Evolutionary conservation across 345 rosid genomes (phyloP), one percentile per base, ranked within the genome.

Genomic region (Combretum micranthum): DNA sequence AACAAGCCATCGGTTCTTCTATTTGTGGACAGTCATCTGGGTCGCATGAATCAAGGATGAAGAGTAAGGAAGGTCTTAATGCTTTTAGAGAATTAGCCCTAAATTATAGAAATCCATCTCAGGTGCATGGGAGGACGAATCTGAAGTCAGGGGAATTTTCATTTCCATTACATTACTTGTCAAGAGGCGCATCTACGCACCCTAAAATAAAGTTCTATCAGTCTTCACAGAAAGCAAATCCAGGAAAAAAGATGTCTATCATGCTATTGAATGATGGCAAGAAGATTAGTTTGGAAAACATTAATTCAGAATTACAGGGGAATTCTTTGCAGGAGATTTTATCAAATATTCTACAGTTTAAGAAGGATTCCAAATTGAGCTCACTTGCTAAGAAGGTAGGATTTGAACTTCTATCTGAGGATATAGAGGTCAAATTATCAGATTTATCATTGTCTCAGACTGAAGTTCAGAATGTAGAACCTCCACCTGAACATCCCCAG

Each of bases 351-450:
- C 64, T 88, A 74, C 83, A 85, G 66, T 76, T 80, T 60, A 85
- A 75, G 70, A 73, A 80, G 60, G 86, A 73, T 65, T 68, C 62
- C 23, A 83, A 80, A 60, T 66, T 92, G 62, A 83, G 89, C 69
- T 75, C 79, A 52, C 71, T 92, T 49, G 99, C 97, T 47, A 89
- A 89, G 78, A 85, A 83, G 65, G 78, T 63, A 55, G 99, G 99
- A 56, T 86, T 92, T 74, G 86, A 78, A 64, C 87, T 92, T 57
- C 68, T 92, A 60, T 86, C 96, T 2, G 81, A 85, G 67, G 97
- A 92, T 73, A 20, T 81, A 39, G 72, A 77, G 67, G 59, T 86
- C 58, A 79, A 85, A 72, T 20, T 72, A 54, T 52, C 67, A 42
- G 73, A 75, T 71, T 42, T 58, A 20, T 64, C 69, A 61, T 69